A percentile compares a stretch with the other conserved stretches of the same genome.
Evolutionary conservation across 1,139 yeast species (phyloP).

Genomic region (Pichia sorboxylosa): DNA sequence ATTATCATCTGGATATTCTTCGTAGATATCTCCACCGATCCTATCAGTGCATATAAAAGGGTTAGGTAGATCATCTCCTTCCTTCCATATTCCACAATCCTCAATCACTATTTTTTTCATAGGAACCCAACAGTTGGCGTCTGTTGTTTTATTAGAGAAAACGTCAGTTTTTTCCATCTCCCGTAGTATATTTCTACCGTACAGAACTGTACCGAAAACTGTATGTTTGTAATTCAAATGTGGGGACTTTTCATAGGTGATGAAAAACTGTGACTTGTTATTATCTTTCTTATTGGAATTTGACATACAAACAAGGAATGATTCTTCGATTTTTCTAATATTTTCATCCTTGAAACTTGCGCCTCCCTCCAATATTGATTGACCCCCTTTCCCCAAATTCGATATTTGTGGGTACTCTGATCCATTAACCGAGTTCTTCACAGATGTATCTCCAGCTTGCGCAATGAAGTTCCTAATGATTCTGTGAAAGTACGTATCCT

Average conservation of each 20-base stretch:
- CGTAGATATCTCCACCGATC: constrained; percentile 59
- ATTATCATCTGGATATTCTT: constrained; percentile 62
- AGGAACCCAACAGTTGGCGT: constrained; percentile 23
- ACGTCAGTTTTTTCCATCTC: constrained; percentile 41
- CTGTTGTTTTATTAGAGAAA: constrained; percentile 24
- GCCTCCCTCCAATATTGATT: no score
- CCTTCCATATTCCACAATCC: constrained; percentile 58
- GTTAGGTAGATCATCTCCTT: constrained; percentile 41
- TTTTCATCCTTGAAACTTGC: no score
- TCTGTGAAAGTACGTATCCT: not conserved
- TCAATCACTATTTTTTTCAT: constrained; percentile 36
- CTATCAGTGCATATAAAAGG: constrained; percentile 49
- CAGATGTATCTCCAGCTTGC: not conserved
- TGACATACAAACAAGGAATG: constrained; percentile 61
- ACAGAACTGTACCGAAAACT: constrained; percentile 54
- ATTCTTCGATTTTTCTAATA: constrained; percentile 28
- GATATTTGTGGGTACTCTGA: no score
- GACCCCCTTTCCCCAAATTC: no score
- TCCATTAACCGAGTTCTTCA: not conserved
- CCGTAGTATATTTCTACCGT: constrained; percentile 64
- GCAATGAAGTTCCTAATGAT: not conserved
- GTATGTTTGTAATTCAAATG: constrained; percentile 61
- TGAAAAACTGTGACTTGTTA: constrained; percentile 74
- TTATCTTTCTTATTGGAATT: constrained; percentile 58
- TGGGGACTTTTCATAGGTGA: constrained; percentile 58